These are phyloP conservation scores for Chytriomyces sp. DNA, from an alignment of 192 early-diverging fungal species.

Conservation along the genomic window DNA sequence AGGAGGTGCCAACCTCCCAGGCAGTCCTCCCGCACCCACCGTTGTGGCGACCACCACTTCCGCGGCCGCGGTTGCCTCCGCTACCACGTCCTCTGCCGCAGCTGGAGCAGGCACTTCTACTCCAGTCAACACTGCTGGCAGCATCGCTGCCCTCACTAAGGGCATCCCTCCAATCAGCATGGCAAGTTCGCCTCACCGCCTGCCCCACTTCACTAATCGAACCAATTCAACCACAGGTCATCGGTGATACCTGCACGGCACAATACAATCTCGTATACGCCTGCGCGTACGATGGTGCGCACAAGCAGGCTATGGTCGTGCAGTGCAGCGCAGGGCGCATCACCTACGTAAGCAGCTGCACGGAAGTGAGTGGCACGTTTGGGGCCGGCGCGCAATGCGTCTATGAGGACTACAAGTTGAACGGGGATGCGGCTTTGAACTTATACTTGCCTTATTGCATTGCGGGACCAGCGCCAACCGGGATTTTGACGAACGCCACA, in stretches of 20 bases:
- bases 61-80: not conserved
- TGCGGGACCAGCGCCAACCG: not conserved
- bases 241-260: not conserved
- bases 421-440: slow-evolving; percentile 2
- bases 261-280: slow-evolving; percentile 8
- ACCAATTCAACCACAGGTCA: too few relatives aligned
- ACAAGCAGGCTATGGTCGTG: not conserved
- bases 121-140: too few relatives aligned
- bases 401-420: not conserved
- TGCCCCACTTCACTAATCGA: too few relatives aligned
- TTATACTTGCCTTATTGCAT: slow-evolving; percentile 11
- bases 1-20: too few relatives aligned
- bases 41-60: not conserved
- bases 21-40: too few relatives aligned
- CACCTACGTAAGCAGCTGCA: not conserved
- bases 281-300: not conserved
- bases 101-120: not conserved
- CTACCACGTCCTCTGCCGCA: not conserved
- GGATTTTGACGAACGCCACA: not conserved
- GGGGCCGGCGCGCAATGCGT: not conserved
- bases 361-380: not conserved
- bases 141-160: not conserved
- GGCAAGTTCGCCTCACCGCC: too few relatives aligned
- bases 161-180: not conserved
- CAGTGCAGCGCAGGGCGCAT: not conserved